Evolutionary conservation across 371 early-diverging fungal genomes (phyloP).

Genomic region (Syncephalis fuscata): DNA sequence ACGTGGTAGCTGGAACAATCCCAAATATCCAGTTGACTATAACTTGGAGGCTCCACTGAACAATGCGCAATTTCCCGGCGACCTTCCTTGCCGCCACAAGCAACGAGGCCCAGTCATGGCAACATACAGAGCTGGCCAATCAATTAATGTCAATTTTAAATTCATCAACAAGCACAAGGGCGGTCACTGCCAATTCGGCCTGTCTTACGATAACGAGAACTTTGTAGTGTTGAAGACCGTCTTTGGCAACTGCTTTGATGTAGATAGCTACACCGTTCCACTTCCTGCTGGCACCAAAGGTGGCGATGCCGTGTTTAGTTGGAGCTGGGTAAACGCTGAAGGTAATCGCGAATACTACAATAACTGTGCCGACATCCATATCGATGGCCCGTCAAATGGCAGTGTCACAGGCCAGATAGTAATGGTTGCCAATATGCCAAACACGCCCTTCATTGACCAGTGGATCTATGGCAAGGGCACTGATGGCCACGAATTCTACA

Average conservation of each 20-base stretch:
- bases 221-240: slow-evolving; percentile 4
- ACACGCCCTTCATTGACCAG: slow-evolving; percentile 6
- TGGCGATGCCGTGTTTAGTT: neutral
- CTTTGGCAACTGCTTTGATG: neutral
- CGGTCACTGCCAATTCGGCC: slow-evolving; percentile 7
- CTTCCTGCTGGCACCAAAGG: neutral
- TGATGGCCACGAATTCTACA: neutral
- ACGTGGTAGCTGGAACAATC: no score
- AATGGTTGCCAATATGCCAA: slow-evolving; percentile 24
- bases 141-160: neutral
- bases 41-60: no score
- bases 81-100: neutral
- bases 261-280: neutral
- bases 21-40: no score
- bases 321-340: slow-evolving; percentile 10
- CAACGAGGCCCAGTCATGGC: neutral
- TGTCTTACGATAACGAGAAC: slow-evolving; percentile 3
- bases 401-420: slow-evolving; percentile 22
- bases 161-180: slow-evolving; percentile 1
- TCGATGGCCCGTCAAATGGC: slow-evolving; percentile 17
- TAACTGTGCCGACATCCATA: slow-evolving; percentile 39
- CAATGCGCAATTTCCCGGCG: neutral
- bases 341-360: slow-evolving; percentile 51
- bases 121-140: neutral
- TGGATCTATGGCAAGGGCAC: neutral